Base-by-base conservation (phyloP, 805 yeast genomes). In the Candida hungchunana region DNA sequence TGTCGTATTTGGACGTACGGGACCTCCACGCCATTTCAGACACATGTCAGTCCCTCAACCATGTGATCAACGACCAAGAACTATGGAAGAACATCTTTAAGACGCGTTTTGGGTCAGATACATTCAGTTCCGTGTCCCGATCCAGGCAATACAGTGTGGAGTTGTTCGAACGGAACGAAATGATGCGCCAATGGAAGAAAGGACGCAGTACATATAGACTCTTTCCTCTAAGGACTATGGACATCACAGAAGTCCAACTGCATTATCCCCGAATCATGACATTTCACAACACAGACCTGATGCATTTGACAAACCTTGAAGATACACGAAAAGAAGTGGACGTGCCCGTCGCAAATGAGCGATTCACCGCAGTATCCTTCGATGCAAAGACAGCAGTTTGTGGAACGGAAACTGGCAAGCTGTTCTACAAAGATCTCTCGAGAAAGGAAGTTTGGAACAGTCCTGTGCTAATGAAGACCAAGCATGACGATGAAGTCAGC, bases 51-150 rank as follows among this genome's bases (percentile, higher is more conserved):
- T 34, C 39, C 1, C 50, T 66, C 18, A 36, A 55, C 18, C 42
- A 44, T 9, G 39, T 66, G 14, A 55, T 64, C 17, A 58, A 56
- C 34, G 64, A 66, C 44, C 64, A 65, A 29, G 72, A 66, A 39
- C 45, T 66, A 8, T 66, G 71, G 72, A 64, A 64, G 43, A 58
- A 56, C 35, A 46, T 65, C 24, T 63, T 66, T 37, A 41, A 50
- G 10, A 46, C 59, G 18, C 53, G 48, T 15, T 55, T 54, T 29
- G 41, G 51, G 11, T 51, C 62, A 0, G 43, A 48, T 15, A 35
- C 43, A 17, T 66, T 66, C 48, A 67, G 69, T 18, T 63, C 70
- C 0, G 47, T 57, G 21, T 53, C 69, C 3, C 47, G 51, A n/a
- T 58, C 67, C 1, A 26, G 29, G 11, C 55, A 53, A 34, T 66